Conservation (phyloP, 1,284 basidiomycete genomes). For the Melampsora abietis-canadensis region DNA sequence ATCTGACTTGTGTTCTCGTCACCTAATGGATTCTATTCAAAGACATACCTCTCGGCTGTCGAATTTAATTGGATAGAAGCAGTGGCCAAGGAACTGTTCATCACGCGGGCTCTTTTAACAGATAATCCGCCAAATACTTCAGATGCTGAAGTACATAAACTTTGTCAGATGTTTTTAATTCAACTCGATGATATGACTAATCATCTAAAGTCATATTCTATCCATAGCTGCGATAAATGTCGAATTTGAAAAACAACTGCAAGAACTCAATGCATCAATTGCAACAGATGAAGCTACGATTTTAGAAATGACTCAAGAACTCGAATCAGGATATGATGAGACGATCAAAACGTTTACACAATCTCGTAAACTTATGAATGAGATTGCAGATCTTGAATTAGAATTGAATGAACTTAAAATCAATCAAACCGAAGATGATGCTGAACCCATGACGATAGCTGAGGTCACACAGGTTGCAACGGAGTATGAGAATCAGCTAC, state of each 20-base stretch:
- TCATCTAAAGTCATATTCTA: not conserved
- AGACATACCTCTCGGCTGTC: constrained; percentile 33
- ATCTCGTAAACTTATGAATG: constrained; percentile 24
- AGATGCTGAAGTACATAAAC: constrained; percentile 20
- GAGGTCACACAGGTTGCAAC: constrained; percentile 22
- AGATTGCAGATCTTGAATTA: constrained; percentile 36
- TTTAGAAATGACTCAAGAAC: constrained; percentile 29
- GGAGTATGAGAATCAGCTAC: constrained; percentile 31
- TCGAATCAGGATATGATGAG: constrained; percentile 18
- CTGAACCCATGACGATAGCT: constrained; percentile 38
- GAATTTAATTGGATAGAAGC: constrained; percentile 42
- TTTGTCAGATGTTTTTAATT: not conserved
- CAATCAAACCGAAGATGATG: constrained; percentile 35
- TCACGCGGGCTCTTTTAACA: constrained; percentile 15
- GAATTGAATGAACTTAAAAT: constrained; percentile 40
- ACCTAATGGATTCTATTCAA: not conserved
- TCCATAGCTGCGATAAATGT: constrained; percentile 9
- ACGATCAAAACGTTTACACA: constrained; percentile 15
- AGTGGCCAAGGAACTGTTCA: constrained; percentile 37
- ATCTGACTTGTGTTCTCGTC: not conserved
- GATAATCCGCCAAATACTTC: constrained; percentile 18
- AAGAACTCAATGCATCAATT: constrained; percentile 10
- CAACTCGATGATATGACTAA: not conserved
- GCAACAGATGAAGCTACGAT: constrained; percentile 18
- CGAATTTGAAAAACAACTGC: constrained; percentile 17